A percentile compares a stretch with the other conserved stretches of the same genome.
phyloP scores from a whole-genome alignment of 805 yeast species.

The Ogataea nitratoaversa region DNA sequence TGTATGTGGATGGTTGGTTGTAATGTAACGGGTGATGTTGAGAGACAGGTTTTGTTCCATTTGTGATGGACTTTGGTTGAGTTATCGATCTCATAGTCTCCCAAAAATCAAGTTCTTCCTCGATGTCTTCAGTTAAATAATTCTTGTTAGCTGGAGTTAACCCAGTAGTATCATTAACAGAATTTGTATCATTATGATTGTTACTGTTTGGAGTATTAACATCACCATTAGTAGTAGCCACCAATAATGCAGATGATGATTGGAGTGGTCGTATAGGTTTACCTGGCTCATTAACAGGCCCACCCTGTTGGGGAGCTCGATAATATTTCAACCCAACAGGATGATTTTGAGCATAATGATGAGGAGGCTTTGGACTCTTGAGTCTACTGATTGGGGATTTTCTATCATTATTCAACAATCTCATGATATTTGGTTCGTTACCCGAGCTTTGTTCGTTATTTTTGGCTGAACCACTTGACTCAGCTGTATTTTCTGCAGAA shows the following conservation, averaged over 20 bases:
- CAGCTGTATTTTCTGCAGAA: conserved; percentile 33
- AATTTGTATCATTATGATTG: conserved; percentile 1
- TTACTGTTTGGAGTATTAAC: no score
- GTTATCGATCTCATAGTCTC: conserved; percentile 61
- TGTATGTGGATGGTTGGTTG: conserved; percentile 23
- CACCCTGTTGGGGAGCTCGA: background rate
- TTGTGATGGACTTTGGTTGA: conserved; percentile 31
- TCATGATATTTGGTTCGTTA: conserved; percentile 40
- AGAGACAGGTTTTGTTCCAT: conserved; percentile 38
- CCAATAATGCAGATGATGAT: no score
- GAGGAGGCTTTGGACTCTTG: conserved; percentile 5
- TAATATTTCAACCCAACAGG: no score
- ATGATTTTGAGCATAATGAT: no score
- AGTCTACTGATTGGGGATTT: conserved; percentile 13
- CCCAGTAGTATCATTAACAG: conserved; percentile 4
- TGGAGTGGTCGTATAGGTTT: no score
- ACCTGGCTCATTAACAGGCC: background rate
- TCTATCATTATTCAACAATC: conserved; percentile 36
- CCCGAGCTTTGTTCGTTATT: conserved; percentile 8
- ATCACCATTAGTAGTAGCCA: no score
- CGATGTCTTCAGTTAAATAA: conserved; percentile 42
- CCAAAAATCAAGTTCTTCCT: conserved; percentile 69
- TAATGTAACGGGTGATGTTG: conserved; percentile 52
- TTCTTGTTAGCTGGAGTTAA: conserved; percentile 13
- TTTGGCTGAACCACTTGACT: conserved; percentile 18